Evolutionary conservation across 2,329 filamentous ascomycete species (phyloP).

Genomic region (Ascocoryne sarcoides): DNA sequence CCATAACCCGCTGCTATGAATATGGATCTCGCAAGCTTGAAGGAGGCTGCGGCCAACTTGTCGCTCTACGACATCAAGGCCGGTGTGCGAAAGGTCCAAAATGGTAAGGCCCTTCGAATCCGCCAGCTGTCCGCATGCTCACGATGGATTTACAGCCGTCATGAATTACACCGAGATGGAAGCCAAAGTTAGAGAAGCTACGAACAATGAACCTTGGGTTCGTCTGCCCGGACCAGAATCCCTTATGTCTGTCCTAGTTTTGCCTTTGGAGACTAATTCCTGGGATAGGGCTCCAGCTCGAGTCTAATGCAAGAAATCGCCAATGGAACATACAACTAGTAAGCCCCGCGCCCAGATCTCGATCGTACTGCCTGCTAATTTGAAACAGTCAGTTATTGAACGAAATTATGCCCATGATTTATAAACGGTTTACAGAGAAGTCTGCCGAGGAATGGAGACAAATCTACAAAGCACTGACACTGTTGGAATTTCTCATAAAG

Average conservation of each 20-base stretch:
- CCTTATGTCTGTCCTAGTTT: background rate
- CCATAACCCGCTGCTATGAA: background rate
- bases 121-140: conserved; percentile 22
- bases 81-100: conserved; percentile 66
- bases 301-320: conserved; percentile 88
- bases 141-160: conserved; percentile 43
- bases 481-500: conserved; percentile 95
- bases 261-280: conserved; percentile 4
- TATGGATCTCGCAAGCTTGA: conserved; percentile 62
- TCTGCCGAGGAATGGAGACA: conserved; percentile 97
- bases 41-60: conserved; percentile 63
- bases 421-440: conserved; percentile 98
- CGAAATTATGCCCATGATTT: conserved; percentile 99
- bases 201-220: conserved; percentile 98
- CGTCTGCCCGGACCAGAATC: conserved; percentile 45
- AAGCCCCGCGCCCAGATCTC: too few species aligned
- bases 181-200: conserved; percentile 82
- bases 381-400: conserved; percentile 76
- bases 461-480: conserved; percentile 96
- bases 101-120: conserved; percentile 45
- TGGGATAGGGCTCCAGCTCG: conserved; percentile 15
- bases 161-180: conserved; percentile 78
- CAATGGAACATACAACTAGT: conserved; percentile 98
- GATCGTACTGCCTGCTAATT: conserved; percentile 18
- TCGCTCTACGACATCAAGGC: conserved; percentile 69